Base-by-base conservation (phyloP, 306 rosid species). In the Malus orientalis region DNA sequence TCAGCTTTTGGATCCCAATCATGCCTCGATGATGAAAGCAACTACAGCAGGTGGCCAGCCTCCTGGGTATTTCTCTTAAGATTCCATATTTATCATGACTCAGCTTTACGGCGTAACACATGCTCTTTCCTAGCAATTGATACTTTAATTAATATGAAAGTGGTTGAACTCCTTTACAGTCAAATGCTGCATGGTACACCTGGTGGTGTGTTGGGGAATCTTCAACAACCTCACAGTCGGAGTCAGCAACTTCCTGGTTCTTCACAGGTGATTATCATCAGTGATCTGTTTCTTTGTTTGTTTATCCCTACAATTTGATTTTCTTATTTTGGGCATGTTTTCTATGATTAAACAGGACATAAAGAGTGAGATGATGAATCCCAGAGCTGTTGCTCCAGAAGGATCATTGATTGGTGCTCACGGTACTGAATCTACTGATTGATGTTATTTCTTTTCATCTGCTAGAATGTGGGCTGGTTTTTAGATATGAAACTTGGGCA, bases 181-280 rank as follows among this genome's bases (percentile, higher is more conserved):
- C 91, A 89, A 81, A 81, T 84, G 76, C 68, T 81, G 69, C 83
- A 76, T 69, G 78, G 78, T 81, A 77, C 84, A 53, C 71, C 82
- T 67, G 78, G 83, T 72, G 69, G 85, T 64, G 84, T 83, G 36
- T 80, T 74, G 23, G 84, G 82, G 68, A 85, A 84, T 76, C 83
- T 74, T 40, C 88, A 78, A 69, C 91, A 74, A 38, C 70, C 77
- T 62, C 93, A 73, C 77, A 83, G 72, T 83, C 86, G 69, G 66
- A 85, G 72, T 71, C 98, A 69, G 73, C 89, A 86, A 65, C 82
- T 84, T 82, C 84, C 88, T 73, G 91, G 79, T 59, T 76, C 84
- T 51, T 32, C 74, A 49, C 91, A 77, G 82, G 96, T 87, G 79
- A 75, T 63, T 47, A 61, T 22, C 30, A 51, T 54, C 38, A 3